Evolutionary conservation across 1,284 basidiomycete genomes (phyloP), one percentile per base, ranked within the genome.

Genomic region (Ceratobasidium sp.): DNA sequence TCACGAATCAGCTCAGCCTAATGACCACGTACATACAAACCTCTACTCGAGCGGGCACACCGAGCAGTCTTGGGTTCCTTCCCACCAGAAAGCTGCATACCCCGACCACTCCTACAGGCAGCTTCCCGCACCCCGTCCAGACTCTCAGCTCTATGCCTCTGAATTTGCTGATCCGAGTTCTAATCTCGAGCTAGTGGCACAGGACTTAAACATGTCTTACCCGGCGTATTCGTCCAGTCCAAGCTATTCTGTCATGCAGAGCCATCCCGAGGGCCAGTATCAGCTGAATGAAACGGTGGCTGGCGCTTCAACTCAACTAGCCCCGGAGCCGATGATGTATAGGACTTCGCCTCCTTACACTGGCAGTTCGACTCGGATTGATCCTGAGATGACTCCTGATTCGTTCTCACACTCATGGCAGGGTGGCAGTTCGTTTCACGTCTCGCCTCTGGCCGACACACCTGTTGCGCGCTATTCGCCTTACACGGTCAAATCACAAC

Each of bases 101-200:
- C 35, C 8, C 18, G 52, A 70, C 23, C 58, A 44, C 23, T 18
- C 49, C 23, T 57, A 38, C 23, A 26, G n/a, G 11, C 64, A 41
- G 13, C 2, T 58, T n/a, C 38, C 57, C 8, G 18, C n/a, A 11
- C 2, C 9, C 16, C 55, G 38, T 44, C 23, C 54, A 11, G 43
- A 49, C 28, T 59, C 54, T 23, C 43, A 57, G 23, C 38, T 67
- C 4, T 67, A 67, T 30, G 30, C 55, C 16, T 70, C 52, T 55
- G 67, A 70, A 44, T 58, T 70, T 26, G 67, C 67, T 43, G 54
- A 70, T 18, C 67, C 67, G 18, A 54, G 30, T 58, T 70, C 67
- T 55, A 70, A 70, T 55, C 54, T 70, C 9, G 67, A 59, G 67
- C 54, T 57, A 14, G 35, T 38, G 16, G 52, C 38, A 6, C 26